phyloP scores from a whole-genome alignment of 495 filamentous ascomycete genomes.

The Penicillium canariense region DNA sequence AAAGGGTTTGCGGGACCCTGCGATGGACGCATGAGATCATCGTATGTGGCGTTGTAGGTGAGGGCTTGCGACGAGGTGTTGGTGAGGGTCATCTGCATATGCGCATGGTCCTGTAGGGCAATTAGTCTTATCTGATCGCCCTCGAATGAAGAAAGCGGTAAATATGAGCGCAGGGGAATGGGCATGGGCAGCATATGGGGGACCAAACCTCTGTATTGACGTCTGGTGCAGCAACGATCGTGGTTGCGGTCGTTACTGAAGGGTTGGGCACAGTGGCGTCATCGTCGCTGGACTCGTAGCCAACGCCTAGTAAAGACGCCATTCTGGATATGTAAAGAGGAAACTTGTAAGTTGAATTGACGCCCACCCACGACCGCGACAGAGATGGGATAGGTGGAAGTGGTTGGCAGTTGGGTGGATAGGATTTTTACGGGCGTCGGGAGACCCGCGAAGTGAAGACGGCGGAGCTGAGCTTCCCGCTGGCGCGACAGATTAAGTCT shows the following conservation, averaged over 20 bases:
- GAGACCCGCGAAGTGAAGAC: constrained; percentile 28
- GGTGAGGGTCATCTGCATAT: constrained; percentile 55
- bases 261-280: constrained; percentile 29
- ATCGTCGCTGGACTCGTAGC: constrained; percentile 57
- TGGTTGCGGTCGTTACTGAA: constrained; percentile 36
- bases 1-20: constrained; percentile 82
- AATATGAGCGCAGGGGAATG: not conserved
- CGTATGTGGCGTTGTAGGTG: constrained; percentile 65
- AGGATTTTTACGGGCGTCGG: constrained; percentile 41
- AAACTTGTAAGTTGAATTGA: not conserved
- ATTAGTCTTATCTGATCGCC: constrained; percentile 34
- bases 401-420: constrained; percentile 11
- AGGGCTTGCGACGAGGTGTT: constrained; percentile 53
- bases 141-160: not conserved
- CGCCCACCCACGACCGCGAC: constrained; percentile 6
- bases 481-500: not conserved
- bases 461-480: not conserved
- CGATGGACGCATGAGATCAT: constrained; percentile 64
- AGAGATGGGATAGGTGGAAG: constrained; percentile 10
- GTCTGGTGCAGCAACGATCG: constrained; percentile 54
- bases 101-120: constrained; percentile 52
- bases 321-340: constrained; percentile 27
- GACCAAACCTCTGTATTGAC: constrained; percentile 65
- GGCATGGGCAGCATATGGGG: constrained; percentile 16
- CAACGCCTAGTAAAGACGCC: constrained; percentile 47